These are phyloP conservation scores for Brasenia schreberi DNA, from an alignment of 164 flowering plant species.

Conservation along the genomic window DNA sequence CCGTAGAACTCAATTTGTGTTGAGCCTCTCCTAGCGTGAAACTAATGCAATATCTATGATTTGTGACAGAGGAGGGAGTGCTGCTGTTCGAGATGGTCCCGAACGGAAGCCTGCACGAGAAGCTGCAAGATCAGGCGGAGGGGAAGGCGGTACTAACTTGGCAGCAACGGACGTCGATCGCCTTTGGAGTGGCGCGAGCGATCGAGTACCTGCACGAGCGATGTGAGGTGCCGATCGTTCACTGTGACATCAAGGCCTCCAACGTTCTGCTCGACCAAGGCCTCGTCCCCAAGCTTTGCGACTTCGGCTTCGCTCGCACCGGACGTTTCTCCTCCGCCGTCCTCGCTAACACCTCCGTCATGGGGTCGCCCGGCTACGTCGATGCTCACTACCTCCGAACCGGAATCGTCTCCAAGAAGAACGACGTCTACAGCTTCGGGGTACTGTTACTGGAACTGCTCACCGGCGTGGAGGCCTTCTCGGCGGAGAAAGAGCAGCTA, in stretches of 20 bases:
- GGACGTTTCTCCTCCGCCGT: constrained; percentile 44
- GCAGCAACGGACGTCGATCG: constrained; percentile 42
- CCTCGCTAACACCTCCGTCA: constrained; percentile 16
- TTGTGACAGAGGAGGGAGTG: constrained; percentile 40
- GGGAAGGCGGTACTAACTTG: constrained; percentile 27
- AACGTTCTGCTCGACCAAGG: constrained; percentile 48
- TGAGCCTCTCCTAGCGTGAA: too few relatives aligned
- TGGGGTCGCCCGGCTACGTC: constrained; percentile 73
- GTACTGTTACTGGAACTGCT: constrained; percentile 56
- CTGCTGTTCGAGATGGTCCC: constrained; percentile 50
- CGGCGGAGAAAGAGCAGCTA: constrained; percentile 22
- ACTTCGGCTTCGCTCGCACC: constrained; percentile 63
- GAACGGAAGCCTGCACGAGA: constrained; percentile 51
- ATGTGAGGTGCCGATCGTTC: constrained; percentile 47
- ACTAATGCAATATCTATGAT: too few relatives aligned
- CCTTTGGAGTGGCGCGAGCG: constrained; percentile 51
- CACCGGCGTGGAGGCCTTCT: constrained; percentile 55
- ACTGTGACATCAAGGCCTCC: constrained; percentile 71
- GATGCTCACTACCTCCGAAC: constrained; percentile 66
- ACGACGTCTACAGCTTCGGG: constrained; percentile 68
- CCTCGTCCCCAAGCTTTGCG: constrained; percentile 55
- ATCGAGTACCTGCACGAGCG: constrained; percentile 52
- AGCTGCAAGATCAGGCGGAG: constrained; percentile 22
- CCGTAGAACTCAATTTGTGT: too few relatives aligned
- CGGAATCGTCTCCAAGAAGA: constrained; percentile 68